A percentile compares a stretch with the other conserved stretches of the same genome.
phyloP scores from a whole-genome alignment of 768 basidiomycete genomes.

The Collybia sordida region DNA sequence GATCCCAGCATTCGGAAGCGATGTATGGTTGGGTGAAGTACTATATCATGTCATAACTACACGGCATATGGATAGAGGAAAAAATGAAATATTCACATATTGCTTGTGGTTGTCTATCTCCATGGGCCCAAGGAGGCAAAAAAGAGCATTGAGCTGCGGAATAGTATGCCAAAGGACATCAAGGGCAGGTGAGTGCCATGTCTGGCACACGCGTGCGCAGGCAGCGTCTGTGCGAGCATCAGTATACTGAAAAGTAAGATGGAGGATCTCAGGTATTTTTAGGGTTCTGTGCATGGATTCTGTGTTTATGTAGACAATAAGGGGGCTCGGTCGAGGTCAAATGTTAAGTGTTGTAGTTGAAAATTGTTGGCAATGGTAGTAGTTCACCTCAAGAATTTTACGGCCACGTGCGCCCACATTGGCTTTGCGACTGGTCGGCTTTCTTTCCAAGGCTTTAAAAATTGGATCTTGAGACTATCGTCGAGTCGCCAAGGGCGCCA shows the following conservation, averaged over 20 bases:
- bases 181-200: slow-evolving; percentile 17
- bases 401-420: too few relatives aligned
- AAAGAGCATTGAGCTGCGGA: slow-evolving; percentile 15
- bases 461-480: too few relatives aligned
- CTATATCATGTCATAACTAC: not conserved
- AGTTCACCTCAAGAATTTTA: too few relatives aligned
- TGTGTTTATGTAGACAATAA: not conserved
- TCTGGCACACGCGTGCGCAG: slow-evolving; percentile 17
- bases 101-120: slow-evolving; percentile 3
- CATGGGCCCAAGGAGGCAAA: slow-evolving; percentile 16
- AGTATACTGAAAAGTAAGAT: slow-evolving; percentile 12
- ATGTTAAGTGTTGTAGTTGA: too few relatives aligned
- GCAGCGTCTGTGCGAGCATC: slow-evolving; percentile 5
- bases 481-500: too few relatives aligned
- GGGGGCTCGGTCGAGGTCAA: too few relatives aligned
- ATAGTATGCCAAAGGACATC: slow-evolving; percentile 20
- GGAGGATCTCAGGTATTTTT: slow-evolving; percentile 17
- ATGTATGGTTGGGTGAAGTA: slow-evolving; percentile 14
- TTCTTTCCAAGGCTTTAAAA: too few relatives aligned
- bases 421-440: too few relatives aligned
- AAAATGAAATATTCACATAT: slow-evolving; percentile 1
- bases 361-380: too few relatives aligned
- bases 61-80: not conserved
- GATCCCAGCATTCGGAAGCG: slow-evolving; percentile 15
- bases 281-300: slow-evolving; percentile 11